phyloP scores from a whole-genome alignment of 2,329 filamentous ascomycete species.

The Aspergillus phoenicis region DNA sequence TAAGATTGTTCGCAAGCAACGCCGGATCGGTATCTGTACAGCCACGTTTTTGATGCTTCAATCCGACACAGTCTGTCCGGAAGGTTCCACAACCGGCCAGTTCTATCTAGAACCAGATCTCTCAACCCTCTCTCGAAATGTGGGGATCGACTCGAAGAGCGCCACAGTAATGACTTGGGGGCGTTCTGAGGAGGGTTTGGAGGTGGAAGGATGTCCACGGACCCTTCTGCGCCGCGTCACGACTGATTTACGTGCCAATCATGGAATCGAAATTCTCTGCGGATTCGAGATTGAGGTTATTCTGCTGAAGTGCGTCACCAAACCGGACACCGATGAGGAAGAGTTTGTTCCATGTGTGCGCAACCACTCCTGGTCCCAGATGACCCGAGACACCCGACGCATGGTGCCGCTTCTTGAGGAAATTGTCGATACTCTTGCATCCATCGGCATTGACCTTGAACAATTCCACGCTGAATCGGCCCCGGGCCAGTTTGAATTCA shows the following conservation, averaged over 20 bases:
- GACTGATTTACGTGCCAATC: slow-evolving; percentile 54
- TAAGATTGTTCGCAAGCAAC: slow-evolving; percentile 49
- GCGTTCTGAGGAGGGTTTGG: slow-evolving; percentile 56
- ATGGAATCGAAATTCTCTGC: slow-evolving; percentile 62
- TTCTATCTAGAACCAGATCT: slow-evolving; percentile 70
- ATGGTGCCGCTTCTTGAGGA: slow-evolving; percentile 65
- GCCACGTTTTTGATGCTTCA: slow-evolving; percentile 69
- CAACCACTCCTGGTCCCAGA: slow-evolving; percentile 71
- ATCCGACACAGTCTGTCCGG: slow-evolving; percentile 60
- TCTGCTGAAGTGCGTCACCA: slow-evolving; percentile 59
- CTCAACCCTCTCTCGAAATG: slow-evolving; percentile 61
- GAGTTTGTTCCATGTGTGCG: slow-evolving; percentile 54
- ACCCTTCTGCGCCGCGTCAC: slow-evolving; percentile 61
- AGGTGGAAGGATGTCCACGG: slow-evolving; percentile 65
- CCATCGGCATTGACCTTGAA: slow-evolving; percentile 67
- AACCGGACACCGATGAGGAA: slow-evolving; percentile 28
- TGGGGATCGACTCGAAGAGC: slow-evolving; percentile 58
- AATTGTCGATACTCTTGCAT: slow-evolving; percentile 63
- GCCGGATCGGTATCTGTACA: slow-evolving; percentile 63
- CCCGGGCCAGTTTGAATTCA: slow-evolving; percentile 75
- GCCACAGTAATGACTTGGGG: slow-evolving; percentile 70
- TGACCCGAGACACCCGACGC: slow-evolving; percentile 61
- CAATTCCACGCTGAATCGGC: slow-evolving; percentile 75
- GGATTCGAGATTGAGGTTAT: slow-evolving; percentile 84
- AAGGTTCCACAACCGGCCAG: slow-evolving; percentile 62